Base-by-base conservation (phyloP, 805 yeast species). In the Kuraishia piskuri region DNA sequence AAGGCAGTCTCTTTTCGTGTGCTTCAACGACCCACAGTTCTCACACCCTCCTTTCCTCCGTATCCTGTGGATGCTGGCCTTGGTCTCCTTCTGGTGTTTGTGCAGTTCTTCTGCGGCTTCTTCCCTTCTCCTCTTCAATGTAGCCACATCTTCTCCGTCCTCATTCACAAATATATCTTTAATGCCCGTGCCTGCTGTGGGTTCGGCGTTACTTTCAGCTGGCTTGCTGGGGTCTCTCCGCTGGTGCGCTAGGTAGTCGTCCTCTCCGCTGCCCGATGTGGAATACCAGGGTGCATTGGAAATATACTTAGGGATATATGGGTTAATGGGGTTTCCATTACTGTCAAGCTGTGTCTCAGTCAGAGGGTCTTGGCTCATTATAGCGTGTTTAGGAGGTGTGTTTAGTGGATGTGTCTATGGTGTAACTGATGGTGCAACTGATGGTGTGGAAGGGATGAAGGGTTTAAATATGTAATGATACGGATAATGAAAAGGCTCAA, bases 231-330 rank as follows among this genome's bases (percentile, higher is more conserved):
- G 77, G 6, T 71, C 69, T 46, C 69, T 63, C 21, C 88, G 66
- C 57, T 84, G 90, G 66, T 84, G 90, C 2, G 79, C 67, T 21
- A 84, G 66, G 50, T 78, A 71, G 62, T 83, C 87, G 8, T 14
- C 52, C 36, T 21, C n/a, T 9, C 46, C 56, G 21, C 49, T 56
- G 1, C 56, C 58, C 17, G 59, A 55, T 10, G 63, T 65, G 17
- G 65, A 61, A 48, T 74, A 76, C 75, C 75, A 72, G 8, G 77
- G 79, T 6, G 68, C 69, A 49, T 58, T 70, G 48, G 68, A 65
- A 21, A 72, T 75, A 57, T 60, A 72, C 50, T 63, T 62, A 1
- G 78, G 79, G 14, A 74, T 72, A 53, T 73, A 68, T 26, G 26
- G 52, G 23, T 44, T 50, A n/a, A 40, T n/a, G 20, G 37, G 48